These are phyloP conservation scores for Xylaria grammica DNA, from an alignment of 495 filamentous ascomycete genomes.

Conservation along the genomic window DNA sequence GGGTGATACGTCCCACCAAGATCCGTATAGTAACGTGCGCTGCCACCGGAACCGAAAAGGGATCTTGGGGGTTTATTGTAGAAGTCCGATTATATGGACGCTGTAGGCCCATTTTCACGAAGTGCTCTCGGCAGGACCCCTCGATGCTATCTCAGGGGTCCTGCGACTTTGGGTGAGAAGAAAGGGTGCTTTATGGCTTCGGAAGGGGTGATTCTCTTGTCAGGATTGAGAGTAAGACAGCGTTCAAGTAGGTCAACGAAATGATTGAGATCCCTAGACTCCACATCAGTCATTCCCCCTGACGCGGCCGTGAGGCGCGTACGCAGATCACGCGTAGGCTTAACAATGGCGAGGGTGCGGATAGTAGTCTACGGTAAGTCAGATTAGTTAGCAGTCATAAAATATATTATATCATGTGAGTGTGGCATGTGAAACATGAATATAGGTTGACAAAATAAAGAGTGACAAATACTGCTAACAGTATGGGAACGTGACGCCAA, in stretches of 20 bases:
- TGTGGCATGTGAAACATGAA: not conserved
- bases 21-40: not conserved
- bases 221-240: conserved; percentile 89
- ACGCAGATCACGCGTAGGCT: conserved; percentile 81
- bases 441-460: not conserved
- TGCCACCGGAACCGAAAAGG: not conserved
- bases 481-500: not conserved
- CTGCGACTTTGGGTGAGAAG: conserved; percentile 42
- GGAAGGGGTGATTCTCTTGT: conserved; percentile 83
- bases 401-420: not conserved
- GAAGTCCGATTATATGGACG: not conserved
- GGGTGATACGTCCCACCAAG: not conserved
- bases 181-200: conserved; percentile 93
- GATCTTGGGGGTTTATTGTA: not conserved
- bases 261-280: conserved; percentile 75
- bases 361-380: conserved; percentile 60
- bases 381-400: conserved; percentile 18
- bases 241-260: conserved; percentile 88
- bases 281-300: conserved; percentile 72
- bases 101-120: not conserved
- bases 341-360: conserved; percentile 72
- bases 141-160: conserved; percentile 29
- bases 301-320: conserved; percentile 75
- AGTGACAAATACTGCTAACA: not conserved
- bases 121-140: not conserved